These are phyloP conservation scores for Cunninghamia lanceolata DNA, from an alignment of 75 land plant genomes.

Conservation along the genomic window DNA sequence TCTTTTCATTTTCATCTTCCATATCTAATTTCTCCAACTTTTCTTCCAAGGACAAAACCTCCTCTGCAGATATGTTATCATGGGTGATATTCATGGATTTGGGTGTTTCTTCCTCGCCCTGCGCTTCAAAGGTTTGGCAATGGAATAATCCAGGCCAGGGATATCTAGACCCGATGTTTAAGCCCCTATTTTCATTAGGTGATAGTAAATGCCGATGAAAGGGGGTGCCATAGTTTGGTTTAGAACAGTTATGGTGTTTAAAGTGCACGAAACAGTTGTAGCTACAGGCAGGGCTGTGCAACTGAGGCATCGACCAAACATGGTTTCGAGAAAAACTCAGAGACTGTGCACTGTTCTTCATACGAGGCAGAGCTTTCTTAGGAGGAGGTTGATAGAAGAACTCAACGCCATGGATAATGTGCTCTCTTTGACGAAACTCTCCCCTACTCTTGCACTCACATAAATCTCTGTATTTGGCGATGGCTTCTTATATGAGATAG, in stretches of 20 bases:
- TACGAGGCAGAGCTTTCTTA: slow-evolving; percentile 18
- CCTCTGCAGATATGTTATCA: not conserved
- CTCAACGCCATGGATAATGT: slow-evolving; percentile 40
- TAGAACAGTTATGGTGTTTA: no score
- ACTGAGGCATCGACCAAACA: not conserved
- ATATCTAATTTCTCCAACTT: not conserved
- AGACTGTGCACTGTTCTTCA: not conserved
- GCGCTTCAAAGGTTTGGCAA: no score
- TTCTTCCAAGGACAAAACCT: not conserved
- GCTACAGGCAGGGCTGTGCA: not conserved
- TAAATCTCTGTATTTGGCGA: slow-evolving; percentile 41
- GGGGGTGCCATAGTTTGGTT: no score
- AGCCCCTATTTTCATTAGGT: no score
- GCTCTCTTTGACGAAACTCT: slow-evolving; percentile 43
- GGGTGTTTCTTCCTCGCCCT: not conserved
- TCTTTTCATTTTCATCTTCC: not conserved
- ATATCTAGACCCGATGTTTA: no score
- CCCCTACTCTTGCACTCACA: slow-evolving; percentile 48
- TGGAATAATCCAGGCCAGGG: not conserved
- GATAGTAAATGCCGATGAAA: no score
- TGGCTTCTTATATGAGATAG: slow-evolving; percentile 20
- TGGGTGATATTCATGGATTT: no score
- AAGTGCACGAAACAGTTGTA: no score
- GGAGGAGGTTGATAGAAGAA: slow-evolving; percentile 49
- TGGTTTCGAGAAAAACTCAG: not conserved